These are phyloP conservation scores for Orbilia oligospora DNA, from an alignment of 2,329 filamentous ascomycete genomes.

Conservation along the genomic window DNA sequence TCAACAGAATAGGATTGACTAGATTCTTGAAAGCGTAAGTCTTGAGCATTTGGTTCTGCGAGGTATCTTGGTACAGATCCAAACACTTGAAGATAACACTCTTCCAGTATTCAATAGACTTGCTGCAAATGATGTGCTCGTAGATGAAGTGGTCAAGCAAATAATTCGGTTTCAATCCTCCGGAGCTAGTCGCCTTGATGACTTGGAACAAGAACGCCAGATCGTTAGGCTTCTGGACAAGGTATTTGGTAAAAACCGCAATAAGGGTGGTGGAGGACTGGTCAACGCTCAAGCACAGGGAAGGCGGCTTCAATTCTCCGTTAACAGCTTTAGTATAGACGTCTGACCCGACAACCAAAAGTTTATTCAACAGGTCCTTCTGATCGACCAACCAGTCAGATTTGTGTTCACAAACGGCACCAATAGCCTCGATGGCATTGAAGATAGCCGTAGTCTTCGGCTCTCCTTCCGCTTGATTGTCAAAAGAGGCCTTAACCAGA, in stretches of 20 bases:
- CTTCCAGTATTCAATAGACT: conserved; percentile 88
- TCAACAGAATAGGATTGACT: conserved; percentile 95
- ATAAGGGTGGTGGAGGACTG: conserved; percentile 92
- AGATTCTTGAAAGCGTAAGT: conserved; percentile 92
- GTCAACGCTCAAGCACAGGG: conserved; percentile 82
- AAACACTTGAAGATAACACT: conserved; percentile 86
- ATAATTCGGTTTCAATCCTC: conserved; percentile 83
- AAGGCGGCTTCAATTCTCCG: conserved; percentile 75
- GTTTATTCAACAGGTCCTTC: conserved; percentile 74
- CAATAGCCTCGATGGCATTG: conserved; percentile 87
- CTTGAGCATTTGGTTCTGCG: conserved; percentile 88
- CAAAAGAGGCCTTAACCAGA: conserved; percentile 77
- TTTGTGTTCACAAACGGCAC: conserved; percentile 80
- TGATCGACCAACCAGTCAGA: conserved; percentile 77
- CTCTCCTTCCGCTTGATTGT: conserved; percentile 75
- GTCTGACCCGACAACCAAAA: conserved; percentile 79
- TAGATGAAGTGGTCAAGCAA: conserved; percentile 87
- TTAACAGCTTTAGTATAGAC: conserved; percentile 80
- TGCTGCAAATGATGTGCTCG: conserved; percentile 82
- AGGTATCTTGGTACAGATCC: conserved; percentile 85
- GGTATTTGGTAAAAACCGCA: conserved; percentile 83
- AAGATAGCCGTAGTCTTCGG: conserved; percentile 79
- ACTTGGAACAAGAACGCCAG: conserved; percentile 83
- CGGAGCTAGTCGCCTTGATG: conserved; percentile 85
- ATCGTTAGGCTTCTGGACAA: conserved; percentile 81